Base-by-base conservation (phyloP, 1,139 yeast genomes). In the Magnusiomyces ingens region DNA sequence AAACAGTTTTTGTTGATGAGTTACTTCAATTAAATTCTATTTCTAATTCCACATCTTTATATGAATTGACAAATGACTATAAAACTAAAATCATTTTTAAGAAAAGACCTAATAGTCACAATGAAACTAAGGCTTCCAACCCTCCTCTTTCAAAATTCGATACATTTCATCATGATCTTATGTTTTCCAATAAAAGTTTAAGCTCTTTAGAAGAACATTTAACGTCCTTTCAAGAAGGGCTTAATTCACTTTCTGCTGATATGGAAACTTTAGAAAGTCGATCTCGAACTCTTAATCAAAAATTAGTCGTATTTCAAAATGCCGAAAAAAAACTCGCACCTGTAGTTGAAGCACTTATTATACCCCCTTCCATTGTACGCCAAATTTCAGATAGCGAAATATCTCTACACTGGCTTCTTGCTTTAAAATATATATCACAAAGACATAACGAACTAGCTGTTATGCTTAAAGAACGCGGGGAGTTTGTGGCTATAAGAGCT, bases 311-410 rank as follows among this genome's bases (percentile, higher is more conserved):
- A 45, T 84, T 89, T 58, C 77, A 80, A 18, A 66, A 71, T 38
- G 72, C 84, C 2, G 84, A 84, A 38, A 76, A 74, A 29, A 76
- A 77, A 52, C 75, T 90, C 56, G 79, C 83, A 13, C 95, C 95
- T 0, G 71, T 87, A 13, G 82, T 90, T 0, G 76, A 85, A 42
- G 93, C 87, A 59, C 71, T 86, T 26, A 74, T 86, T 59, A 78
- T 90, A 3, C 87, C 96, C 0, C 95, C 96, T 74, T 58, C 63
- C 29, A 65, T 64, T 48, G 70, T 64, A 49, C 58, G 52, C 45
- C 66, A 64, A 42, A 62, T 69, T 15, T 62, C 64, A 8, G 64
- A 64, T 37, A 68, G 68, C 32, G 69, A 67, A 19, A 61, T 69
- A 15, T 61, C 65, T 18, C 62, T 69, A 0, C 66, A 63, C 44